Percentiles rank a stretch among this genome's conserved stretches.
Conservation (phyloP, 2,329 filamentous ascomycete species). For the Neopestalotiopsis sp. region DNA sequence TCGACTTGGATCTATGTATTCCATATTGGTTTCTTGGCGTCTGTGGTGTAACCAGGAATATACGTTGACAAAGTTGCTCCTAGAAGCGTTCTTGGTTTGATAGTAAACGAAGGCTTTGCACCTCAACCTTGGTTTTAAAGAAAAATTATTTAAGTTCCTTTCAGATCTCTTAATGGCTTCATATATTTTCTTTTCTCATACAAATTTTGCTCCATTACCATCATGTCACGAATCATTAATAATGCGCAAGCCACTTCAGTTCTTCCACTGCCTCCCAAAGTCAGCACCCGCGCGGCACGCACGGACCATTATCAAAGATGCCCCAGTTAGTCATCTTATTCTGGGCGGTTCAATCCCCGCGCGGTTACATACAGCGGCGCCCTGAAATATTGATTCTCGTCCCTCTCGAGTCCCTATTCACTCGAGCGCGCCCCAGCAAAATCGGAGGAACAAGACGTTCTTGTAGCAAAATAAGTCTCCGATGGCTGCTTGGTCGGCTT, state of each 20-base stretch:
- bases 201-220: neutral
- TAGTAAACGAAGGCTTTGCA: too few species aligned
- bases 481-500: neutral
- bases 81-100: too few species aligned
- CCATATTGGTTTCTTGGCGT: too few species aligned
- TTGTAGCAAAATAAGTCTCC: neutral
- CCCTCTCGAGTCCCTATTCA: neutral
- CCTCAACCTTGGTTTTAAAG: too few species aligned
- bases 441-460: neutral
- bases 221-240: neutral
- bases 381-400: neutral
- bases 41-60: too few species aligned
- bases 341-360: neutral
- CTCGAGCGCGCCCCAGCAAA: neutral
- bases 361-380: neutral
- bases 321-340: too few species aligned
- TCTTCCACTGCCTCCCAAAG: neutral
- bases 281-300: constrained; percentile 11
- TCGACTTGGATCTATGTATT: too few species aligned
- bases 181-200: neutral
- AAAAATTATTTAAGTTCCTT: too few species aligned
- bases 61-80: too few species aligned
- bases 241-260: neutral
- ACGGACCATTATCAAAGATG: neutral
- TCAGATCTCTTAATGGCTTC: too few species aligned